Percentiles rank a stretch among this genome's conserved stretches.
Conservation (phyloP, 805 yeast species). For the Candida caryicola region DNA sequence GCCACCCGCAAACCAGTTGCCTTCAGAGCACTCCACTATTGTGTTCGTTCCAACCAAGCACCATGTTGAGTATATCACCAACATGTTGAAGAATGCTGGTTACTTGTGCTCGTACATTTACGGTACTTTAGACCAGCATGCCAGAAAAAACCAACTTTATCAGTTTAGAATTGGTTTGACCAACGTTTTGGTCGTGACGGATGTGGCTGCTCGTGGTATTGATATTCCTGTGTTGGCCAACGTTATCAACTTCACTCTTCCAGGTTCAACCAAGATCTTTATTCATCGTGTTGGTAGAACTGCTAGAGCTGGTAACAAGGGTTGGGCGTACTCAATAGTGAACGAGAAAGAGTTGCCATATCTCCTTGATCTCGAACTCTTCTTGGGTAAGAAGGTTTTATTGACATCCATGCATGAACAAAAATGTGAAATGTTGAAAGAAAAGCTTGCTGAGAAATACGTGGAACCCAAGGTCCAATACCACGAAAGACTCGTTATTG, state of each 20-base stretch:
- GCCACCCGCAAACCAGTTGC: slow-evolving; percentile 80
- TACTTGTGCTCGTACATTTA: slow-evolving; percentile 87
- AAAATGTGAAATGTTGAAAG: slow-evolving; percentile 51
- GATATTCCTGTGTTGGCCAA: slow-evolving; percentile 96
- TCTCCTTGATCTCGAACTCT: slow-evolving; percentile 82
- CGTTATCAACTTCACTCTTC: slow-evolving; percentile 87
- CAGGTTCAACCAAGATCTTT: slow-evolving; percentile 89
- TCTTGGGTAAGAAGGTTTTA: slow-evolving; percentile 78
- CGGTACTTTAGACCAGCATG: slow-evolving; percentile 93
- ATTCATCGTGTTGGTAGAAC: slow-evolving; percentile 98
- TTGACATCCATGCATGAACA: slow-evolving; percentile 68
- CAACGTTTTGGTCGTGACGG: slow-evolving; percentile 89
- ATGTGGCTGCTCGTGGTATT: slow-evolving; percentile 98
- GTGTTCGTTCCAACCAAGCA: slow-evolving; percentile 96
- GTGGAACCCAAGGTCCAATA: slow-evolving; percentile 63
- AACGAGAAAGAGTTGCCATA: slow-evolving; percentile 87
- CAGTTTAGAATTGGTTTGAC: slow-evolving; percentile 84
- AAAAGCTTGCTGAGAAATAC: slow-evolving; percentile 41
- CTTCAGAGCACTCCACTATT: slow-evolving; percentile 83
- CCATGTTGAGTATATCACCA: slow-evolving; percentile 89
- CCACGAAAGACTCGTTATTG: slow-evolving; percentile 75
- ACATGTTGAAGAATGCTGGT: slow-evolving; percentile 70
- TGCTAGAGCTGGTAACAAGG: slow-evolving; percentile 97
- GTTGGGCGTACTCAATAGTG: slow-evolving; percentile 95
- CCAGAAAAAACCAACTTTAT: slow-evolving; percentile 83